Conservation (phyloP, 2,329 filamentous ascomycete genomes). For the Monosporascus sp. region DNA sequence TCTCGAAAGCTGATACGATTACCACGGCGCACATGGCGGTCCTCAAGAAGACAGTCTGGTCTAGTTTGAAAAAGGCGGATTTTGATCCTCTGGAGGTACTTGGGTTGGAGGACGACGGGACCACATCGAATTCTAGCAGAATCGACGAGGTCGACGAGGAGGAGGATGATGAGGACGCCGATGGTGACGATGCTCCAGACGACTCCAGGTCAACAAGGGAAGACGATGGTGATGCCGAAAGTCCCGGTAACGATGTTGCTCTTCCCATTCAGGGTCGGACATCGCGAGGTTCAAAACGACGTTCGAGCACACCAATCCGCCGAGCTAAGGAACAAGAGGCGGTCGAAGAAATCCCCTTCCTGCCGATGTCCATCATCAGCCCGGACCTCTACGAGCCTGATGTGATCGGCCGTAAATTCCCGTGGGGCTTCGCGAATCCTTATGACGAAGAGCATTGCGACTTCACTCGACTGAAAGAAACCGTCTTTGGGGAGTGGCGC, state of each 20-base stretch:
- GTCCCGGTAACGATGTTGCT: conserved; percentile 29
- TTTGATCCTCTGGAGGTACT: conserved; percentile 86
- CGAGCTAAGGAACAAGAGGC: conserved; percentile 41
- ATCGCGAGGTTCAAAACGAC: conserved; percentile 38
- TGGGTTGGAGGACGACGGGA: conserved; percentile 68
- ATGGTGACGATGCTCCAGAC: conserved; percentile 19
- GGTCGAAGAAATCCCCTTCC: conserved; percentile 57
- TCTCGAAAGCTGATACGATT: conserved; percentile 94
- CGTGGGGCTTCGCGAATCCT: conserved; percentile 95
- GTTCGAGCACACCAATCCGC: conserved; percentile 41
- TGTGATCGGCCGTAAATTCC: conserved; percentile 79
- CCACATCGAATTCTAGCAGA: conserved; percentile 41
- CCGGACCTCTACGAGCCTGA: conserved; percentile 84
- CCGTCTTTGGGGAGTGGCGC: conserved; percentile 91
- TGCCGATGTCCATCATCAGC: conserved; percentile 89
- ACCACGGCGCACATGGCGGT: conserved; percentile 92
- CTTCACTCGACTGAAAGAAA: conserved; percentile 83
- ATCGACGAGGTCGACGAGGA: conserved; percentile 55
- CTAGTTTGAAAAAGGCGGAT: conserved; percentile 77
- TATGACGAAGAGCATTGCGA: conserved; percentile 91
- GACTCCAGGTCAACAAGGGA: conserved; percentile 11
- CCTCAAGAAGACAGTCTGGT: conserved; percentile 86
- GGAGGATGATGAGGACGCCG: conserved; percentile 23
- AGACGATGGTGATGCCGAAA: conserved; percentile 21
- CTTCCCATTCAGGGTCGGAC: conserved; percentile 33